These are phyloP conservation scores for Cucumis hystrix DNA, from an alignment of 306 rosid species.

Conservation along the genomic window DNA sequence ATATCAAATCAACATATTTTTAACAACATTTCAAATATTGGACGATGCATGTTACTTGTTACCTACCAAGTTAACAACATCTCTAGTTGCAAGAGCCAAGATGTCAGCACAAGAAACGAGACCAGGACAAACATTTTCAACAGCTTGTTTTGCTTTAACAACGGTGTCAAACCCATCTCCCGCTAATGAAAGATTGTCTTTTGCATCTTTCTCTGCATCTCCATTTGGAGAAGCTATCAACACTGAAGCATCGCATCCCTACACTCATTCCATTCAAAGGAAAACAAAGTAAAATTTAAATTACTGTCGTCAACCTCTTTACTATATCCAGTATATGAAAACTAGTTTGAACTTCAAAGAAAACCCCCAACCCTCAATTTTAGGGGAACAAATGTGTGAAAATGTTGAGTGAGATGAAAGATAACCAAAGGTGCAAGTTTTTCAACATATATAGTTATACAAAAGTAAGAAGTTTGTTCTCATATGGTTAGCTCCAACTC, in stretches of 20 bases:
- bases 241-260: conserved; percentile 89
- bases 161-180: conserved; percentile 95
- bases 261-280: not conserved
- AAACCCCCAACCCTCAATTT: no score
- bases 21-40: no score
- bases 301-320: no score
- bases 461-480: not conserved
- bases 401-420: no score
- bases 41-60: not conserved
- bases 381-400: no score
- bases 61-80: conserved; percentile 48
- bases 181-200: conserved; percentile 51
- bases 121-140: conserved; percentile 57
- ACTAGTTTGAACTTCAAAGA: no score
- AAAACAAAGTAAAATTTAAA: not conserved
- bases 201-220: conserved; percentile 65
- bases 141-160: conserved; percentile 55
- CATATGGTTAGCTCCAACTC: not conserved
- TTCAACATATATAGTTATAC: no score
- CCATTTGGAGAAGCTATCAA: conserved; percentile 42
- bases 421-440: no score
- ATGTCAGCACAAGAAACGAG: conserved; percentile 75
- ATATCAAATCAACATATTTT: no score
- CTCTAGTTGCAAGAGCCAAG: conserved; percentile 67
- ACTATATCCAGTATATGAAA: no score